A percentile compares a stretch with the other conserved stretches of the same genome.
Evolutionary conservation across 176 grass and related monocot genomes (phyloP).

Genomic region (Triticum dicoccoides): DNA sequence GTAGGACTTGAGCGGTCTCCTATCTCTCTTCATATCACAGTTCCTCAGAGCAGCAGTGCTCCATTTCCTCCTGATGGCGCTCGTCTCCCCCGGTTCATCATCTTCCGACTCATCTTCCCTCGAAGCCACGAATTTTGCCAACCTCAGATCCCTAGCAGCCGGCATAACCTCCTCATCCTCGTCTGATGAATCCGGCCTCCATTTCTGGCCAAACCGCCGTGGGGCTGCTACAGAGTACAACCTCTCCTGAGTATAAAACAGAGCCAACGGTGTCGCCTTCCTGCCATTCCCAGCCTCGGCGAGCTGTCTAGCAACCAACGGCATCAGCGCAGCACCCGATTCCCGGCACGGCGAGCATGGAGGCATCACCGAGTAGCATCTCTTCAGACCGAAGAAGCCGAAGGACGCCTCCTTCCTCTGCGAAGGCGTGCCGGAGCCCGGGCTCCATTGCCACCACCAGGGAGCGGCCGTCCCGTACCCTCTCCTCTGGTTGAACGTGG

Average conservation of each 20-base stretch:
- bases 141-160: conserved; percentile 10
- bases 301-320: conserved; percentile 15
- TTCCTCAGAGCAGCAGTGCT: conserved; percentile 72
- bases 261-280: neutral
- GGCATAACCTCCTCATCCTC: conserved; percentile 20
- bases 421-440: neutral
- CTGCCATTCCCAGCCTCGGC: neutral
- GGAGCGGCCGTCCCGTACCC: conserved; percentile 17
- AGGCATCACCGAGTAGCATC: conserved; percentile 31
- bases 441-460: conserved; percentile 21
- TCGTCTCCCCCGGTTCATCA: conserved; percentile 25
- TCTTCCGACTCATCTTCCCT: conserved; percentile 45
- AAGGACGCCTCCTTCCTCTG: neutral
- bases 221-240: conserved; percentile 1
- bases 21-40: conserved; percentile 66
- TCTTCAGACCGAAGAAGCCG: conserved; percentile 35
- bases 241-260: conserved; percentile 33
- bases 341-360: neutral
- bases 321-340: neutral
- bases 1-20: conserved; percentile 40
- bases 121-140: conserved; percentile 31
- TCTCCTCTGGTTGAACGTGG: conserved; percentile 32
- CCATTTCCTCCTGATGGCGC: conserved; percentile 54
- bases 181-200: conserved; percentile 53
- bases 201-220: conserved; percentile 39